phyloP scores from a whole-genome alignment of 2,329 filamentous ascomycete genomes.

The Calonectria ilicicola region DNA sequence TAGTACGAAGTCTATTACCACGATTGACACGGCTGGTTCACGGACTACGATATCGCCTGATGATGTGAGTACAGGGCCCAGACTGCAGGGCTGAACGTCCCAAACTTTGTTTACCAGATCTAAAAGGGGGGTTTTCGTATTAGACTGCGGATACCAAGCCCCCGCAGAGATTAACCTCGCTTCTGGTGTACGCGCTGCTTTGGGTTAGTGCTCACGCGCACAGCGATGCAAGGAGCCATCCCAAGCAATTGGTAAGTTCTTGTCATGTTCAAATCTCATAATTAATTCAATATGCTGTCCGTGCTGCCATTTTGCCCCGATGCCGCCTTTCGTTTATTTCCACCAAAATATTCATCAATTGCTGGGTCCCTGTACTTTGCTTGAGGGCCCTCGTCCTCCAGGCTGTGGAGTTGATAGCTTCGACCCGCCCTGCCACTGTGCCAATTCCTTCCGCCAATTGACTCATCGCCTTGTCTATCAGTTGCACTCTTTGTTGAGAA shows the following conservation, averaged over 20 bases:
- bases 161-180: neutral
- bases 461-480: neutral
- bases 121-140: neutral
- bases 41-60: neutral
- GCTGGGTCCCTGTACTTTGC: neutral
- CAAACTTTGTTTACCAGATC: neutral
- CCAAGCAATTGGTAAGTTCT: neutral
- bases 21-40: neutral
- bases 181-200: neutral
- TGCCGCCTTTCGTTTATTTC: conserved; percentile 1
- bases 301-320: conserved; percentile 17
- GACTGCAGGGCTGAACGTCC: neutral
- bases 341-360: neutral
- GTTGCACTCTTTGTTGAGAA: neutral
- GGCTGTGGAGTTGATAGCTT: conserved; percentile 14
- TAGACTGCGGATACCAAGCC: neutral
- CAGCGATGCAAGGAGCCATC: neutral
- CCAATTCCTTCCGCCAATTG: conserved; percentile 1
- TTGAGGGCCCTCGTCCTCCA: neutral
- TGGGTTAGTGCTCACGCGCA: neutral
- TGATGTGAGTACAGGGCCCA: neutral
- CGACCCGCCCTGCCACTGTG: conserved; percentile 3
- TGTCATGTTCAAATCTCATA: neutral
- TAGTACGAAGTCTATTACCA: neutral
- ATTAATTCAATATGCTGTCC: conserved; percentile 15